Conservation (phyloP, 495 filamentous ascomycete species). For the Staphylotrichum longicolle region DNA sequence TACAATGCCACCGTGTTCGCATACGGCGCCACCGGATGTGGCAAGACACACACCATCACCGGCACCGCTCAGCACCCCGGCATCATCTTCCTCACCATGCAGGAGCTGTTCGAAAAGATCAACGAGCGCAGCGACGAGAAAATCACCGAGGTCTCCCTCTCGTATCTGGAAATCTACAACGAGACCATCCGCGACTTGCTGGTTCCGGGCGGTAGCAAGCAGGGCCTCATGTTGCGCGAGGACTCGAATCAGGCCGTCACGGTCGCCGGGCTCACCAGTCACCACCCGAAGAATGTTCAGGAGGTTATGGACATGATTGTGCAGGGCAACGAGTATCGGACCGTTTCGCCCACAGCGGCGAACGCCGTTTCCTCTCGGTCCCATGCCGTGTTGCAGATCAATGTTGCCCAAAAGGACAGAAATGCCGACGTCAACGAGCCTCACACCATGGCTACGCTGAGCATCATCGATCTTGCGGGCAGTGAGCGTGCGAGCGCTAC, state of each 20-base stretch:
- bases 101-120: constrained; percentile 95
- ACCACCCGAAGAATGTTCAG: constrained; percentile 78
- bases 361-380: constrained; percentile 98
- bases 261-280: constrained; percentile 86
- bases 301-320: constrained; percentile 99
- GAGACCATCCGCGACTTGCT: constrained; percentile 96
- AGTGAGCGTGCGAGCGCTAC: constrained; percentile 96
- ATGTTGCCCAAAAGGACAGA: constrained; percentile 87
- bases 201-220: constrained; percentile 80
- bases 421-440: constrained; percentile 93
- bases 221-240: constrained; percentile 88
- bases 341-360: constrained; percentile 94
- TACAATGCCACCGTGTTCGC: constrained; percentile 99
- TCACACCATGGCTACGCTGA: constrained; percentile 95
- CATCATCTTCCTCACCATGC: constrained; percentile 98
- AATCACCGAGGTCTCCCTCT: constrained; percentile 83
- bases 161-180: constrained; percentile 98
- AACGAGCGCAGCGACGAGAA: constrained; percentile 82
- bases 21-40: constrained; percentile 96
- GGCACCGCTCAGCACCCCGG: constrained; percentile 87
- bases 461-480: constrained; percentile 96
- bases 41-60: constrained; percentile 97
- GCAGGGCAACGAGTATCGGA: constrained; percentile 87
- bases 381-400: constrained; percentile 98
- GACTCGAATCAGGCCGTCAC: constrained; percentile 92